phyloP scores from a whole-genome alignment of 495 filamentous ascomycete genomes.

The Bacidia rubella region DNA sequence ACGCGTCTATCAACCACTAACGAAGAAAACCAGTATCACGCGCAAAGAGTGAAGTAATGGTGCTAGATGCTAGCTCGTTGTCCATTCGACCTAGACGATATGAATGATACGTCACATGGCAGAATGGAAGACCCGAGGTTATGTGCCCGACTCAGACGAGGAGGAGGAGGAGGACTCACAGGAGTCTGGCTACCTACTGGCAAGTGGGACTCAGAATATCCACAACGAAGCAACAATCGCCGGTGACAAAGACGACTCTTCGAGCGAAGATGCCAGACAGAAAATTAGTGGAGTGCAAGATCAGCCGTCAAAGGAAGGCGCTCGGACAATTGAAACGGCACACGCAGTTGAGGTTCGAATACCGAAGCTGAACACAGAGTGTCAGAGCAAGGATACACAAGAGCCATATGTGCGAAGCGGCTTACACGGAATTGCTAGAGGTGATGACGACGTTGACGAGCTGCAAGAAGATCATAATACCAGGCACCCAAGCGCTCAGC shows the following conservation, averaged over 20 bases:
- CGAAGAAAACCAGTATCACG: background rate
- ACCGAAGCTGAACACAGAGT: too few species aligned
- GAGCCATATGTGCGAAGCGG: too few species aligned
- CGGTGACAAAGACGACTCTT: background rate
- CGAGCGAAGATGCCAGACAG: background rate
- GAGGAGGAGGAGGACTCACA: slow-evolving; percentile 37
- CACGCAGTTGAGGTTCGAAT: slow-evolving; percentile 1
- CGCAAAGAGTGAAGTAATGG: too few species aligned
- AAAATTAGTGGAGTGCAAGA: background rate
- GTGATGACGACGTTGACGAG: slow-evolving; percentile 12
- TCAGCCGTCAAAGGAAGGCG: background rate
- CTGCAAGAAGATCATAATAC: slow-evolving; percentile 15
- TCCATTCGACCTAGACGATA: slow-evolving; percentile 1
- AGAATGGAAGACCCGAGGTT: slow-evolving; percentile 49
- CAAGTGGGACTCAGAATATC: background rate
- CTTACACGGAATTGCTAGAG: too few species aligned
- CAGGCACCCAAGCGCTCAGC: too few species aligned
- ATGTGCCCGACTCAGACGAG: slow-evolving; percentile 49
- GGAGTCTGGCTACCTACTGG: background rate
- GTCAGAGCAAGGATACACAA: too few species aligned
- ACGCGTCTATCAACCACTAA: background rate
- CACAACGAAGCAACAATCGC: background rate
- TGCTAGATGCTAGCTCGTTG: background rate
- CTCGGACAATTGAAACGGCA: background rate
- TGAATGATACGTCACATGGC: slow-evolving; percentile 32